Conservation (phyloP, 202 grass and related monocot species). For the Panicum virgatum region DNA sequence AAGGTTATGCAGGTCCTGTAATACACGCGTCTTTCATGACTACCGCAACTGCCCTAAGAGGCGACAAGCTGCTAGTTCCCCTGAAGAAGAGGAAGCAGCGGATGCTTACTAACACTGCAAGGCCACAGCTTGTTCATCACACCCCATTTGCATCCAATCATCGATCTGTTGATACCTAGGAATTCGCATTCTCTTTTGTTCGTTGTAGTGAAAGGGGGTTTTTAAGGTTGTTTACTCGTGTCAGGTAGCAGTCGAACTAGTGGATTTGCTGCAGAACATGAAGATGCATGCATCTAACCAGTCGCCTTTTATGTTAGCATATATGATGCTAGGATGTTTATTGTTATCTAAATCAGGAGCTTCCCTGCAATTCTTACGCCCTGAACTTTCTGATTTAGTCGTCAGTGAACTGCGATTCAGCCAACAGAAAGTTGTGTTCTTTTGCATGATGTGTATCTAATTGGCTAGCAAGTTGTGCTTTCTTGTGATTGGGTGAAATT, state of each 20-base stretch:
- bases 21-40: background rate
- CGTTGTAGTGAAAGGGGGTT: background rate
- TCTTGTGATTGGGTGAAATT: background rate
- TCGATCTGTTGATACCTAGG: background rate
- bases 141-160: background rate
- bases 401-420: background rate
- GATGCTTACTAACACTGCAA: background rate
- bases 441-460: background rate
- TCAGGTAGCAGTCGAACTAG: background rate
- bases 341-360: background rate
- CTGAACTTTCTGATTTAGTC: background rate
- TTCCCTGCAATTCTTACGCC: background rate
- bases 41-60: slow-evolving; percentile 24
- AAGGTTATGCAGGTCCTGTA: slow-evolving; percentile 14
- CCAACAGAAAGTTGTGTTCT: background rate
- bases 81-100: background rate
- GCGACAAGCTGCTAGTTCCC: background rate
- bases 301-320: background rate
- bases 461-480: background rate
- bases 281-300: background rate
- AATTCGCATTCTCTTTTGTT: background rate
- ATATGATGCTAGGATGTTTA: background rate
- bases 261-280: background rate
- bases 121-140: background rate
- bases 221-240: background rate